Conservation (phyloP, 495 filamentous ascomycete genomes). For the Lophiotrema nucula region DNA sequence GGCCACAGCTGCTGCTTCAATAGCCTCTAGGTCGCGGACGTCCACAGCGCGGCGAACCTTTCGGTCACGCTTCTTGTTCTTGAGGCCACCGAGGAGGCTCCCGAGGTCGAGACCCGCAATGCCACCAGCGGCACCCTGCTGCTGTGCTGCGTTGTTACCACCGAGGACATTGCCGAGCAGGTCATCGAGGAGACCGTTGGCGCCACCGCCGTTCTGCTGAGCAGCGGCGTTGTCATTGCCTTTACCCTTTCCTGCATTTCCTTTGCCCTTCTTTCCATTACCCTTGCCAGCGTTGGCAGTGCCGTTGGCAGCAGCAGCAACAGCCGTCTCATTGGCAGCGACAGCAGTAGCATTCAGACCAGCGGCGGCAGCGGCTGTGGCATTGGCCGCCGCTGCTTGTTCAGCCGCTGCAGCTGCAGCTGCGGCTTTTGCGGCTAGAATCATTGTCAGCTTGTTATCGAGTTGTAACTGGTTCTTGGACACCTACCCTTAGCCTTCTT, state of each 20-base stretch:
- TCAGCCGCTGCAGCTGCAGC: not conserved
- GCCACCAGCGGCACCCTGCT: not conserved
- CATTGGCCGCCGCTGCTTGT: constrained; percentile 1
- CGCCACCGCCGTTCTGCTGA: not conserved
- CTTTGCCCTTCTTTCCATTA: not conserved
- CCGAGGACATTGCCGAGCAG: not conserved
- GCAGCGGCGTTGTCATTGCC: constrained; percentile 11
- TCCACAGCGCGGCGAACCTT: constrained; percentile 6
- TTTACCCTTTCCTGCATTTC: not conserved
- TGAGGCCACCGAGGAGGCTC: not conserved
- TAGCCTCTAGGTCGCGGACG: constrained; percentile 1
- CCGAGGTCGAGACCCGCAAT: not conserved
- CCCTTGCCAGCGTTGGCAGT: not conserved
- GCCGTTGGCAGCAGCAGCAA: not conserved
- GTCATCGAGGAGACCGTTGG: not conserved
- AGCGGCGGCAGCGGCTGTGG: not conserved
- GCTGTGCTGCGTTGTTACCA: not conserved
- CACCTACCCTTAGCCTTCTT: not conserved
- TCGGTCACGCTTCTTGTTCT: not conserved
- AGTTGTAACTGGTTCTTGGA: not conserved
- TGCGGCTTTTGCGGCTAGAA: constrained; percentile 1
- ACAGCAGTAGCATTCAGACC: constrained; percentile 3
- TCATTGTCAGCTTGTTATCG: not conserved
- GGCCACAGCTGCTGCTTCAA: not conserved
- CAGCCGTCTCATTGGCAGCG: not conserved